Evolutionary conservation across 257 asterid species (phyloP).

Genomic region (Craterostigma plantagineum): DNA sequence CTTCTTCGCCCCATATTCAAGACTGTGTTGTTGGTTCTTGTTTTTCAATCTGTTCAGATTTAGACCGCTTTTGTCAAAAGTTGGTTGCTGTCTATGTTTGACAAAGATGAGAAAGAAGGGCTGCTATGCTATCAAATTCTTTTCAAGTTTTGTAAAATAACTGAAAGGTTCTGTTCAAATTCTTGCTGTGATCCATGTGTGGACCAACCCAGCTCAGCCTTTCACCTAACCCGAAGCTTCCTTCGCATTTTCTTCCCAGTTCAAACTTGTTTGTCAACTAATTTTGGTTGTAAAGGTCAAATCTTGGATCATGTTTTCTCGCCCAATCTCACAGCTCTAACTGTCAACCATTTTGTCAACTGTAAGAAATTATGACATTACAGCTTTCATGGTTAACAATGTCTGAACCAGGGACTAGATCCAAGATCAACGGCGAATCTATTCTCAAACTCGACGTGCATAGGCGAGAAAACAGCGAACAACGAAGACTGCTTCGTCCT

Average conservation of each 20-base stretch:
- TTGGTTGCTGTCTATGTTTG: constrained; percentile 15
- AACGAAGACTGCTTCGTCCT: constrained; percentile 61
- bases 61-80: constrained; percentile 11
- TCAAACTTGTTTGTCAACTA: constrained; percentile 5
- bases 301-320: constrained; percentile 1
- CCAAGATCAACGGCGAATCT: constrained; percentile 74
- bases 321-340: too few species aligned
- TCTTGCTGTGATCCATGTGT: constrained; percentile 7
- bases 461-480: constrained; percentile 48
- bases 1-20: not conserved
- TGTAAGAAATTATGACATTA: not conserved
- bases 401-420: constrained; percentile 60
- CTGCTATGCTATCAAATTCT: constrained; percentile 7
- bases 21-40: not conserved
- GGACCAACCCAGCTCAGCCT: constrained; percentile 15
- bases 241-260: constrained; percentile 5
- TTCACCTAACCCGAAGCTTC: constrained; percentile 15
- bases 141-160: constrained; percentile 9
- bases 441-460: constrained; percentile 73
- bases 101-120: constrained; percentile 12
- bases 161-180: constrained; percentile 9
- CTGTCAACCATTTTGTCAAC: not conserved
- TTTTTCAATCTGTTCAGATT: constrained; percentile 1
- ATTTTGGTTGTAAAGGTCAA: constrained; percentile 3
- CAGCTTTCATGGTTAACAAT: too few species aligned